Evolutionary conservation across 768 basidiomycete species (phyloP), one percentile per base, ranked within the genome.

Genomic region (Podaxis rugospora): DNA sequence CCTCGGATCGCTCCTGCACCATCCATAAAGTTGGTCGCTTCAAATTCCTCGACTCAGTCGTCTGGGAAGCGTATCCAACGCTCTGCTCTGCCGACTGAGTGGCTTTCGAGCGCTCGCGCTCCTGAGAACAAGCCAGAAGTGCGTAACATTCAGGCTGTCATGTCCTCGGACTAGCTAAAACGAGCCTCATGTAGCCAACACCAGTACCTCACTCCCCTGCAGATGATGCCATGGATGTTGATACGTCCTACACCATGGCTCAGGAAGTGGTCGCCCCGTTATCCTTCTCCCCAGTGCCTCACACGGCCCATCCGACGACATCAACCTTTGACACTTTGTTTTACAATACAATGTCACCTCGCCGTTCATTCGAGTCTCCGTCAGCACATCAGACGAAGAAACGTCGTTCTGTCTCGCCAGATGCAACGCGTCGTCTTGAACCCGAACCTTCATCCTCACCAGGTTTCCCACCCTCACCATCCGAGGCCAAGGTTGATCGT

Each of bases 221-320:
- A 46, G 83, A 85, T 65, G 80, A 90, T 71, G 87, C 86, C 32
- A 93, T 93, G 92, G 92, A 93, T 64, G 81, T 93, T 37, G 92
- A 93, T 69, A 80, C 81, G 16, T 83, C 83, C 18, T 80, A 76
- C 62, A 69, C 72, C 50, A 72, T 76, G 51, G 42, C 54, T 27
- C 37, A 23, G n/a, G 59, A 47, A 42, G 67, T 66, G 28, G 59
- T 64, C 51, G 64, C 59, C 60, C 71, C 62, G 23, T 68, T 71
- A 59, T 71, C 66, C 57, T 75, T 72, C 61, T 72, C 74, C 55
- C 75, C 63, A 62, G 72, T 70, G 37, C 78, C 80, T 51, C 68
- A 77, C 25, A 82, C 86, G 9, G 80, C 83, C 23, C 82, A 79
- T 13, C 79, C 85, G 0, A 80, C 82, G 0, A 71, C 79, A 39